Evolutionary conservation across 768 basidiomycete genomes (phyloP).

Genomic region (Tylopilus intermedius): DNA sequence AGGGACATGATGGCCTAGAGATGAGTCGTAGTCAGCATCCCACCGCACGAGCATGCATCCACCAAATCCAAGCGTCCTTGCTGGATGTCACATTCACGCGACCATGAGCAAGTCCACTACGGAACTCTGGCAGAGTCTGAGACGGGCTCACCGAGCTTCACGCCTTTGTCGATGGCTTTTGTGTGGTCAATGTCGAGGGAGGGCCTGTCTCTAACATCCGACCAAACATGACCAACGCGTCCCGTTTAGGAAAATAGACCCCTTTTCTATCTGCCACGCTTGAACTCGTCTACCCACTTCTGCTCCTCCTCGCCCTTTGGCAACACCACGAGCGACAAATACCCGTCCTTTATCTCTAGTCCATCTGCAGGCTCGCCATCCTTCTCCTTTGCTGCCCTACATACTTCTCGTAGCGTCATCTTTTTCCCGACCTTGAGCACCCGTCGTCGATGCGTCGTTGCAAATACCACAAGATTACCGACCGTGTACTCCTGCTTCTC

Average conservation of each 20-base stretch:
- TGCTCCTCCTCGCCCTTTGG: slow-evolving; percentile 73
- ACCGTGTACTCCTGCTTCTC: slow-evolving; percentile 57
- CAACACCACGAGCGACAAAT: slow-evolving; percentile 72
- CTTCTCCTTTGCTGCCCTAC: slow-evolving; percentile 54
- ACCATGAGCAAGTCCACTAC: slow-evolving; percentile 18
- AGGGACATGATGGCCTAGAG: slow-evolving; percentile 54
- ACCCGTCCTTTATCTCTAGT: slow-evolving; percentile 77
- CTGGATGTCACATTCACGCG: slow-evolving; percentile 12
- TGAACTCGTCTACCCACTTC: slow-evolving; percentile 87
- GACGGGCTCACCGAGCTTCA: slow-evolving; percentile 64
- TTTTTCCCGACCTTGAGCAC: slow-evolving; percentile 89
- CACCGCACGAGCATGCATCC: slow-evolving; percentile 44
- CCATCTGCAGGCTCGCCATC: slow-evolving; percentile 66
- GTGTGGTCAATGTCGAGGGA: slow-evolving; percentile 11
- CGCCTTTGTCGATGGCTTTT: slow-evolving; percentile 49
- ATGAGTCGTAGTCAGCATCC: slow-evolving; percentile 41
- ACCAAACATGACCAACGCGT: slow-evolving; percentile 30
- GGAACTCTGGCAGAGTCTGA: slow-evolving; percentile 23
- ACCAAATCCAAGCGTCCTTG: slow-evolving; percentile 38
- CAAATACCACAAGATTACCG: slow-evolving; percentile 72
- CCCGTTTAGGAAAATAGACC: slow-evolving; percentile 15
- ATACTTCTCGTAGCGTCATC: slow-evolving; percentile 79
- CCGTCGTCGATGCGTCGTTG: slow-evolving; percentile 68
- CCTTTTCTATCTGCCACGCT: slow-evolving; percentile 39
- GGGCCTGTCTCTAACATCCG: slow-evolving; percentile 5